Conservation (phyloP, 2,329 filamentous ascomycete species). For the Trichoderma sp. region DNA sequence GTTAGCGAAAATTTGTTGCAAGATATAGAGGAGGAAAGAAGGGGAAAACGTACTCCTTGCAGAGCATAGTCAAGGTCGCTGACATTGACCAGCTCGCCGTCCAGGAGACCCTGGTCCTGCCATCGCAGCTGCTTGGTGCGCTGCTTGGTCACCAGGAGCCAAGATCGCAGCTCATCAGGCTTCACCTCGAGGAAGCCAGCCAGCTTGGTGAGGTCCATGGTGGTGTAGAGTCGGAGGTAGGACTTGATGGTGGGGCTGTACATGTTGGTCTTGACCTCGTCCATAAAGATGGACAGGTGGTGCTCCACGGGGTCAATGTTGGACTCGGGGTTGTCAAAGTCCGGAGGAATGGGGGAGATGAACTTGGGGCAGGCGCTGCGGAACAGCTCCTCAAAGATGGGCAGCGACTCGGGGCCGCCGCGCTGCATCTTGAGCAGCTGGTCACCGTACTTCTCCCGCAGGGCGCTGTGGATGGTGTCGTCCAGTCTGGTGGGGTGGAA, state of each 20-base stretch:
- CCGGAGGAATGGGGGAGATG: conserved; percentile 94
- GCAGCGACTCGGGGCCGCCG: conserved; percentile 90
- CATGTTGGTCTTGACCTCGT: conserved; percentile 99
- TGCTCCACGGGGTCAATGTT: conserved; percentile 98
- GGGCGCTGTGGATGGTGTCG: conserved; percentile 97
- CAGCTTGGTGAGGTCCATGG: conserved; percentile 98
- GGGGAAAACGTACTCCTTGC: conserved; percentile 70
- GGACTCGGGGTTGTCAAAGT: conserved; percentile 94
- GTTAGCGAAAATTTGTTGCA: conserved; percentile 32
- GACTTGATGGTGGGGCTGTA: conserved; percentile 97
- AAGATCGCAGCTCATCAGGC: conserved; percentile 91
- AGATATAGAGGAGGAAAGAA: background rate
- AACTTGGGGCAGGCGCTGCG: conserved; percentile 98
- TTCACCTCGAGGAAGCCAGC: conserved; percentile 96
- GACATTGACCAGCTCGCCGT: conserved; percentile 89
- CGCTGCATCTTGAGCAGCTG: conserved; percentile 96
- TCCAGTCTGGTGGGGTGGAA: conserved; percentile 97
- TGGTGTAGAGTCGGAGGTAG: conserved; percentile 98
- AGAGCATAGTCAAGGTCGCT: conserved; percentile 97
- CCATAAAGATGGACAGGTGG: conserved; percentile 98
- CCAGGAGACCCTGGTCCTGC: conserved; percentile 82
- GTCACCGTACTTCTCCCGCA: conserved; percentile 98
- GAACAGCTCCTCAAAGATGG: conserved; percentile 98
- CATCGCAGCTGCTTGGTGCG: conserved; percentile 94
- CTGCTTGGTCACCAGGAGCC: conserved; percentile 98